Percentiles rank a stretch among this genome's conserved stretches.
Conservation (phyloP, 208 protist genomes). For the Trypanosomatidae sp. region DNA sequence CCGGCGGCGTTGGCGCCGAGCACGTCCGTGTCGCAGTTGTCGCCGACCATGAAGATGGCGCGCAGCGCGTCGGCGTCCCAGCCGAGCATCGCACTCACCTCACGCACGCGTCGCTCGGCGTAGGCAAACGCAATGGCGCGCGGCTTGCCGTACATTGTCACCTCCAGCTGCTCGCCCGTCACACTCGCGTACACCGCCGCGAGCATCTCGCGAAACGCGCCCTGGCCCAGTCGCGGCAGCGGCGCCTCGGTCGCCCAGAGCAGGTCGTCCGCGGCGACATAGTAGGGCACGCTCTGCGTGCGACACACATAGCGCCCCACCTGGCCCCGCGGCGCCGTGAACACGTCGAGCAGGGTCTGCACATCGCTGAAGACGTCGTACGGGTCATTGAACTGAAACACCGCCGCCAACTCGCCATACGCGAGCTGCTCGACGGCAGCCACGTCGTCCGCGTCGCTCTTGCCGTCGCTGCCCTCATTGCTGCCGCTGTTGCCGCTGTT, state of each 20-base stretch:
- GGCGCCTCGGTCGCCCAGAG: constrained; percentile 55
- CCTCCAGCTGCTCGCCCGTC: constrained; percentile 46
- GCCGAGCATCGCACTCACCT: constrained; percentile 20
- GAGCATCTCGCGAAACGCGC: constrained; percentile 76
- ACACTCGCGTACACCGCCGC: constrained; percentile 64
- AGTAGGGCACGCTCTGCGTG: constrained; percentile 59
- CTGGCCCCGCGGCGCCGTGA: constrained; percentile 38
- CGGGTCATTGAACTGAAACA: constrained; percentile 63
- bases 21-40: constrained; percentile 80
- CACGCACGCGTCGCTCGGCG: constrained; percentile 38
- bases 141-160: constrained; percentile 73
- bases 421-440: constrained; percentile 7
- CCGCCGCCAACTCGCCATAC: constrained; percentile 37
- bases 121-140: constrained; percentile 71
- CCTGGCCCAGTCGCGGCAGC: constrained; percentile 64
- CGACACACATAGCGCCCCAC: constrained; percentile 35
- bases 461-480: not conserved
- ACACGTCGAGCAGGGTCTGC: constrained; percentile 62
- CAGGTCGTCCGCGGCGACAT: constrained; percentile 53
- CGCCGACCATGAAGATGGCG: constrained; percentile 78
- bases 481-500: not conserved
- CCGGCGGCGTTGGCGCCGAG: constrained; percentile 70
- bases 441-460: not conserved
- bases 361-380: constrained; percentile 71
- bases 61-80: constrained; percentile 42